Base-by-base conservation (phyloP, 1,139 yeast species). In the Debaryomyces sp. region DNA sequence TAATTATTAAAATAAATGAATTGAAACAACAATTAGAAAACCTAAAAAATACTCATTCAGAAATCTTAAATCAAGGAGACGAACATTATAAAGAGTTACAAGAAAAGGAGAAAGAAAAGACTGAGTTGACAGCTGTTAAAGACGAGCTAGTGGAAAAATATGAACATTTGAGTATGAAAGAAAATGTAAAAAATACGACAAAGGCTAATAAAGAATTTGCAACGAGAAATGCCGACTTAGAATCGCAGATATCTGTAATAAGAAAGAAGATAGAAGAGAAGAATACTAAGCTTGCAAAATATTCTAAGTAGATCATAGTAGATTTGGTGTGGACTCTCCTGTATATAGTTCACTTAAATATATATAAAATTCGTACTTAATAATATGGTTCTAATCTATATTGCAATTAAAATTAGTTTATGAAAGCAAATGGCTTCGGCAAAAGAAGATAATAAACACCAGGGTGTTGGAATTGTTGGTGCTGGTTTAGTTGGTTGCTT, bases 401-500 rank as follows among this genome's bases (percentile, higher is more conserved):
- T 21, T 35, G 38, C 27, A 35, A n/a, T 24, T 21, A 9, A n/a
- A n/a, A 34, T 34, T 10, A 22, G 21, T 21, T 12, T 21, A 12
- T 35, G 17, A n/a, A 34, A 27, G 4, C 18, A 26, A 21, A 36
- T 36, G 39, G 9, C 40, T 23, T 17, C 26, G 6, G 10, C 9
- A 23, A 35, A 13, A n/a, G 33, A 36, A 26, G 33, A 42, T 12
- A 42, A 34, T 15, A 24, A 42, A 23, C 40, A 42, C 8, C 40
- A 35, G 9, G 37, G 36, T 4, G 64, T 84, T 10, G 88, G 82
- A 1, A 75, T 86, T 34, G 79, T 85, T 12, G 92, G 95, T 1
- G 96, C 96, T 1, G 98, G 98, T 0, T 80, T 89, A 3, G 97
- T 92, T 4, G 98, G 98, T 1, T 81, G 95, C 48, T 73, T 90